Conservation (phyloP, 345 rosid species). For the Adansonia digitata region DNA sequence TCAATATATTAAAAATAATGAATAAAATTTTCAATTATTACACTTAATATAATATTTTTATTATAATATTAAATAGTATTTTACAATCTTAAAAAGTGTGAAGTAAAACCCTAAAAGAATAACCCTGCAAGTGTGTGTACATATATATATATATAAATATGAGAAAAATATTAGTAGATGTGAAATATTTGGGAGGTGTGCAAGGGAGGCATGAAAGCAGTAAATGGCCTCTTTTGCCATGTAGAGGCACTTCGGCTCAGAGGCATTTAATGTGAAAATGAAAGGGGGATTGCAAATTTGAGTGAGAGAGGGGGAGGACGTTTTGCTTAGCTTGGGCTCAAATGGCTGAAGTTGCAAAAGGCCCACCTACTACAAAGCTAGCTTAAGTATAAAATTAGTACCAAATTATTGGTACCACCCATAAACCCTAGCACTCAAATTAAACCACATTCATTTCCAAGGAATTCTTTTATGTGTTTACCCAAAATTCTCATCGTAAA, state of each 20-base stretch:
- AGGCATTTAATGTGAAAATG: constrained; percentile 19
- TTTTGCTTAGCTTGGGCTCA: neutral
- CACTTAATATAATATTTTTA: too few species aligned
- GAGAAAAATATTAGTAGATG: neutral
- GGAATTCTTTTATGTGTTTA: neutral
- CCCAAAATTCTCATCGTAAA: neutral
- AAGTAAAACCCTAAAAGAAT: too few species aligned
- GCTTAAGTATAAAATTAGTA: neutral
- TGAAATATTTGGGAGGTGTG: neutral
- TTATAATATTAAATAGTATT: too few species aligned
- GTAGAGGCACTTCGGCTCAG: constrained; percentile 23
- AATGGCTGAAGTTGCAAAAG: neutral
- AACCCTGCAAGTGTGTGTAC: too few species aligned
- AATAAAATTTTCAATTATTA: too few species aligned
- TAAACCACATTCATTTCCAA: neutral
- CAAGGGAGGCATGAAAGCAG: constrained; percentile 38
- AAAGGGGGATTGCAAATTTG: neutral
- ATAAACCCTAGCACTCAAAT: neutral
- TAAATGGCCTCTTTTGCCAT: constrained; percentile 25
- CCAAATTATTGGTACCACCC: neutral
- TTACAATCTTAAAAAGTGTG: too few species aligned
- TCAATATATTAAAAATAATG: too few species aligned
- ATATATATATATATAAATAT: neutral
- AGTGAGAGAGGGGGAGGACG: neutral
- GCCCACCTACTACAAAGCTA: neutral